A percentile compares a stretch with the other conserved stretches of the same genome.
Conservation (phyloP, 495 filamentous ascomycete species). For the Echria macrotheca region DNA sequence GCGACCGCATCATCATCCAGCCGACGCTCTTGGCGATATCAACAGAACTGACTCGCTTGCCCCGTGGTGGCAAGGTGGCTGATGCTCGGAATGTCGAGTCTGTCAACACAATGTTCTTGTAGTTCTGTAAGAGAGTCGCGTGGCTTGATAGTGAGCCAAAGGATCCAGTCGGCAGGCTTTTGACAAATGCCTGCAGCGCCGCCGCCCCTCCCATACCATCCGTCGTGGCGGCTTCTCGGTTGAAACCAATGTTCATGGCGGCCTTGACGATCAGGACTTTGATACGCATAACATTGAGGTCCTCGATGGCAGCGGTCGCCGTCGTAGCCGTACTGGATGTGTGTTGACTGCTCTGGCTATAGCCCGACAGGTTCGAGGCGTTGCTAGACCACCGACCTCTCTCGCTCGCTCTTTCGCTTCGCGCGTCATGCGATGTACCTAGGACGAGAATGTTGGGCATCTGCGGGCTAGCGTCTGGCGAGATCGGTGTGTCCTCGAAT, state of each 20-base stretch:
- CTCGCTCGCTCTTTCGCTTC: slow-evolving; percentile 29
- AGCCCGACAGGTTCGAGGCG: slow-evolving; percentile 66
- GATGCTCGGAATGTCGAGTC: slow-evolving; percentile 60
- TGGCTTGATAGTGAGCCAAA: slow-evolving; percentile 72
- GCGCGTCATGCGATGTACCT: slow-evolving; percentile 51
- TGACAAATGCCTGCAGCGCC: slow-evolving; percentile 64
- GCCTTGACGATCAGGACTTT: slow-evolving; percentile 75
- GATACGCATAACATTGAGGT: slow-evolving; percentile 65
- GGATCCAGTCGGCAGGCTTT: slow-evolving; percentile 65
- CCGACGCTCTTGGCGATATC: slow-evolving; percentile 72
- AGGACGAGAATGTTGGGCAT: slow-evolving; percentile 83
- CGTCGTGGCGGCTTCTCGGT: slow-evolving; percentile 36
- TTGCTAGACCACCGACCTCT: slow-evolving; percentile 65
- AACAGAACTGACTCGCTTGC: slow-evolving; percentile 54
- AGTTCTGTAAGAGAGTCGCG: slow-evolving; percentile 62
- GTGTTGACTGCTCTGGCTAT: slow-evolving; percentile 63
- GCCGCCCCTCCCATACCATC: slow-evolving; percentile 30
- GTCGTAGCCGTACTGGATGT: slow-evolving; percentile 72
- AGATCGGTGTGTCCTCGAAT: slow-evolving; percentile 81
- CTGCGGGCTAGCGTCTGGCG: slow-evolving; percentile 65
- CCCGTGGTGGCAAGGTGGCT: slow-evolving; percentile 47
- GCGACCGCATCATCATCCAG: slow-evolving; percentile 54
- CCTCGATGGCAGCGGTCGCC: slow-evolving; percentile 55
- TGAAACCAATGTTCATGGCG: slow-evolving; percentile 72
- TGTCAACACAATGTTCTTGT: slow-evolving; percentile 66